Percentiles rank a stretch among this genome's conserved stretches.
These are phyloP conservation scores for Ogataea naganishii DNA, from an alignment of 805 yeast genomes.

Conservation along the genomic window DNA sequence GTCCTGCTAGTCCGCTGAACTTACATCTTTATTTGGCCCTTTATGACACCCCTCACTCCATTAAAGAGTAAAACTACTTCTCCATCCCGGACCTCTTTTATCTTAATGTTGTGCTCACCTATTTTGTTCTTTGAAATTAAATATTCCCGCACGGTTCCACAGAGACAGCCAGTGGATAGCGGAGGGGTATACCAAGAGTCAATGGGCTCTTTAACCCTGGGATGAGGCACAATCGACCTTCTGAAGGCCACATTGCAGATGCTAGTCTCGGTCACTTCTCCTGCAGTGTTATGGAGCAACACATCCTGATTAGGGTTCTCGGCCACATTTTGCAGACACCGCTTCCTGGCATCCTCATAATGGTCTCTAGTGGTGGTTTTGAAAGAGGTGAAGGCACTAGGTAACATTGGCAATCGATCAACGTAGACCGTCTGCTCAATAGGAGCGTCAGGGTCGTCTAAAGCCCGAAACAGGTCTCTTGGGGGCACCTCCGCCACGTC, in stretches of 20 bases:
- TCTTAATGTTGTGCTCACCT: conserved; percentile 40
- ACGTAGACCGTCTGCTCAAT: conserved; percentile 52
- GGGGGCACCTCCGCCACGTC: conserved; percentile 26
- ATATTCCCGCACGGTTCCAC: conserved; percentile 72
- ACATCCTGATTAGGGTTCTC: conserved; percentile 45
- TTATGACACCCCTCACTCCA: conserved; percentile 74
- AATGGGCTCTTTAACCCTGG: conserved; percentile 16
- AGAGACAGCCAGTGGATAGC: conserved; percentile 70
- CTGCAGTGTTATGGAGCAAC: conserved; percentile 51
- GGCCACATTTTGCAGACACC: conserved; percentile 28
- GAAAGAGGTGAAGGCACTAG: conserved; percentile 76
- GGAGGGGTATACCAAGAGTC: conserved; percentile 75
- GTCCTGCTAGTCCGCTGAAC: neutral
- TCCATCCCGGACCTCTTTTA: conserved; percentile 47
- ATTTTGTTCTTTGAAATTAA: conserved; percentile 45
- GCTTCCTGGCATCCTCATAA: conserved; percentile 53
- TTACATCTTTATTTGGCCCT: conserved; percentile 36
- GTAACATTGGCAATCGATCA: conserved; percentile 41
- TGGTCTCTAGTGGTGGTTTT: conserved; percentile 71
- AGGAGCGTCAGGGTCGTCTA: conserved; percentile 2
- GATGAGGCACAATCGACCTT: conserved; percentile 21
- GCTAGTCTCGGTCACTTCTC: conserved; percentile 70
- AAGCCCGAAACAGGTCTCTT: neutral
- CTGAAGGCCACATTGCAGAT: conserved; percentile 70
- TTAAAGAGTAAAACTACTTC: conserved; percentile 69